phyloP scores from a whole-genome alignment of 441 rosid genomes.

The Viola pubescens region DNA sequence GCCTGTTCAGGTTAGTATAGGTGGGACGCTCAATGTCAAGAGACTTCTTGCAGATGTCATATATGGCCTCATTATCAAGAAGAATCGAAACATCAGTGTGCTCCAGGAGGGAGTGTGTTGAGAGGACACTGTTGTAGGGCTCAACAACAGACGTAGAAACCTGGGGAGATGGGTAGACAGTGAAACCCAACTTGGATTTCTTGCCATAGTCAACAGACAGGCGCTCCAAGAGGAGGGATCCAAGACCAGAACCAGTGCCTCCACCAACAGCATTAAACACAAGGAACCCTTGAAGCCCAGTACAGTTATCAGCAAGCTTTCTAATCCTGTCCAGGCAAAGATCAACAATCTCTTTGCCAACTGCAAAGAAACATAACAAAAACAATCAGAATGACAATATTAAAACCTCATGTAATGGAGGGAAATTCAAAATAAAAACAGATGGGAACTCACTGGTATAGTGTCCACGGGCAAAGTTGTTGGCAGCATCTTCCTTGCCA shows the following conservation, averaged over 20 bases:
- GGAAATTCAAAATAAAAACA: not conserved
- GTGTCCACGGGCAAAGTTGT: conserved; percentile 45
- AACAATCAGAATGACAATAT: not conserved
- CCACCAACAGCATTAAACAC: conserved; percentile 49
- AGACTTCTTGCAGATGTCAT: conserved; percentile 84
- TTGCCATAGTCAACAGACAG: conserved; percentile 57
- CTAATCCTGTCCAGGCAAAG: conserved; percentile 44
- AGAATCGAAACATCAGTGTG: conserved; percentile 64
- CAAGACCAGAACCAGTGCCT: conserved; percentile 47
- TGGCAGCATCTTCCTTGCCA: conserved; percentile 53
- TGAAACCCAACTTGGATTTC: conserved; percentile 45
- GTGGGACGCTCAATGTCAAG: conserved; percentile 83
- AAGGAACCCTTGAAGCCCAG: conserved; percentile 44
- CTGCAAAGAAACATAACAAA: conserved; percentile 17
- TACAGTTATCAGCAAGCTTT: conserved; percentile 47
- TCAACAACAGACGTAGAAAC: conserved; percentile 44
- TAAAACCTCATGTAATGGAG: too few species aligned
- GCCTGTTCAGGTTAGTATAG: conserved; percentile 80
- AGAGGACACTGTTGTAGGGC: conserved; percentile 46
- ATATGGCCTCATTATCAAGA: conserved; percentile 82
- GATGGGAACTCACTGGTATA: conserved; percentile 30
- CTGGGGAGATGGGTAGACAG: conserved; percentile 41
- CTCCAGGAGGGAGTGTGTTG: conserved; percentile 44
- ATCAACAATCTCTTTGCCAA: conserved; percentile 46
- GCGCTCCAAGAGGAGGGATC: conserved; percentile 42